A percentile compares a stretch with the other conserved stretches of the same genome.
phyloP scores from a whole-genome alignment of 208 protist genomes.

The Leishmania tarentolae region DNA sequence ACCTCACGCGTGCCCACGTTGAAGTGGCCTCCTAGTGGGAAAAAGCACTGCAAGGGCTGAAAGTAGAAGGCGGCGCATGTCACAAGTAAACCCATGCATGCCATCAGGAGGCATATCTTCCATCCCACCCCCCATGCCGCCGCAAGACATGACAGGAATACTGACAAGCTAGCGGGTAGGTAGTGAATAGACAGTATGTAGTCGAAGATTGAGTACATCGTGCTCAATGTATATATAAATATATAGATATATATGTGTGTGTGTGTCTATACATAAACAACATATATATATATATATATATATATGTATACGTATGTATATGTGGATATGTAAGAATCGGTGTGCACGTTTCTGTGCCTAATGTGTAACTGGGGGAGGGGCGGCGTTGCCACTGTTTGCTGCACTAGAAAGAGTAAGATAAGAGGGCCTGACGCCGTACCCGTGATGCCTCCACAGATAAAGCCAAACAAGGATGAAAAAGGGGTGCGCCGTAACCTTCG shows the following conservation, averaged over 20 bases:
- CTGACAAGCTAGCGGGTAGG: neutral
- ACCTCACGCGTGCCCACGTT: conserved; percentile 54
- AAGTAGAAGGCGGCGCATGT: conserved; percentile 36
- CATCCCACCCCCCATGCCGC: conserved; percentile 10
- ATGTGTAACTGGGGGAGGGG: neutral
- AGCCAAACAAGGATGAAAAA: neutral
- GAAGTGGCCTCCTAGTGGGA: conserved; percentile 52
- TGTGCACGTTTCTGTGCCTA: neutral
- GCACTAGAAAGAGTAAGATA: neutral
- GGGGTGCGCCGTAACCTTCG: neutral
- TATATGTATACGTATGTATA: too few relatives aligned
- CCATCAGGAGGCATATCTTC: conserved; percentile 1
- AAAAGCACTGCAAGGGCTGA: conserved; percentile 49
- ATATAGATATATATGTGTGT: neutral
- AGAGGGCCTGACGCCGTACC: neutral
- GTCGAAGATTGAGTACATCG: conserved; percentile 9
- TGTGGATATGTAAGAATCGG: neutral
- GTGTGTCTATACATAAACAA: neutral
- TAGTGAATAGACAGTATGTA: conserved; percentile 36
- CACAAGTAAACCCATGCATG: conserved; percentile 16
- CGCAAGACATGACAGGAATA: conserved; percentile 9
- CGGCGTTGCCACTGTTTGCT: neutral
- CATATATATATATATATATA: neutral
- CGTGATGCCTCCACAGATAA: neutral
- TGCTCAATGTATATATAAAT: neutral